phyloP scores from a whole-genome alignment of 192 early-diverging fungal species.

The Paraglomus brasilianum region DNA sequence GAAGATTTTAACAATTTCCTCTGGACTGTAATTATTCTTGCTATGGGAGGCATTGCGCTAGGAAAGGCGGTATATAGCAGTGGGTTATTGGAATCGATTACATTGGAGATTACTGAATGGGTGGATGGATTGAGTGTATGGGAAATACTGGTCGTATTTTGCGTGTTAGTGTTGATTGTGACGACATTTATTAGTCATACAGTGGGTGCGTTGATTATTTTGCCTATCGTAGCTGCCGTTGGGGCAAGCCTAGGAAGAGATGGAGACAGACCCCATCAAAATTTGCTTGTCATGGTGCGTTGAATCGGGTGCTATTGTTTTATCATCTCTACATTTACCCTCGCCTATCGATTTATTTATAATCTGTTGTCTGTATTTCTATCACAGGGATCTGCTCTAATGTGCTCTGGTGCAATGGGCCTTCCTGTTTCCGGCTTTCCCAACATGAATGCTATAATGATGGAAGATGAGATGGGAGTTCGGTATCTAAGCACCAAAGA shows the following conservation, averaged over 20 bases:
- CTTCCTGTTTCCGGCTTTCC: conserved; percentile 94
- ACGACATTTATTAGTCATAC: conserved; percentile 96
- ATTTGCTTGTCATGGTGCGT: conserved; percentile 76
- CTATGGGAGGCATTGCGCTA: conserved; percentile 95
- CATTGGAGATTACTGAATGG: conserved; percentile 60
- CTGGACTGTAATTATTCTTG: conserved; percentile 87
- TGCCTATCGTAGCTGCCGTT: conserved; percentile 90
- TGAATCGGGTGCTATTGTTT: conserved; percentile 21
- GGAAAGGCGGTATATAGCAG: conserved; percentile 89
- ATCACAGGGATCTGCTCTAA: conserved; percentile 63
- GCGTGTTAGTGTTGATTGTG: conserved; percentile 75
- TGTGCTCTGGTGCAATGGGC: conserved; percentile 90
- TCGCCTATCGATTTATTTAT: conserved; percentile 33
- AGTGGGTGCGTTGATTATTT: conserved; percentile 91
- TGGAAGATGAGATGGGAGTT: conserved; percentile 84
- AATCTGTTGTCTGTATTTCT: conserved; percentile 10
- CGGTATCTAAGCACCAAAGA: conserved; percentile 81
- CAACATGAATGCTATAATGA: conserved; percentile 95
- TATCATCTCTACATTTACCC: conserved; percentile 24
- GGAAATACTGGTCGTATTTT: conserved; percentile 72
- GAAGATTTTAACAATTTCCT: conserved; percentile 97
- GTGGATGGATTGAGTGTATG: conserved; percentile 70
- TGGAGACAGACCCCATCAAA: conserved; percentile 43
- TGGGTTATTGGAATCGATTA: conserved; percentile 80
- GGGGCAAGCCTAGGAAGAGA: conserved; percentile 47